Conservation (phyloP, 768 basidiomycete genomes). For the Phallus indusiatus region DNA sequence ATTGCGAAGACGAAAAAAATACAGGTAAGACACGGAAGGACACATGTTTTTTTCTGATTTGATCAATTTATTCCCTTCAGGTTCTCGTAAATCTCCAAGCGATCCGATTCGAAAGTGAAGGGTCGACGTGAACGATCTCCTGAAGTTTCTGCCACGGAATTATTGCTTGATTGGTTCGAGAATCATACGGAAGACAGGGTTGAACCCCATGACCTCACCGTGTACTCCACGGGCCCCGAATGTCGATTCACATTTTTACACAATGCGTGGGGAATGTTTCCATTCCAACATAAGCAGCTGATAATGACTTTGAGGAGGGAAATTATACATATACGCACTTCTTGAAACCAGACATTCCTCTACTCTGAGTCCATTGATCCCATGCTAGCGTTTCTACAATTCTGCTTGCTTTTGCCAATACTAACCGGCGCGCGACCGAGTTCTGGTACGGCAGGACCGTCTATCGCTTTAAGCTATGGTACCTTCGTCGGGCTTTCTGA, state of each 20-base stretch:
- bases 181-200: not conserved
- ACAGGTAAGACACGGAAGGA: too few relatives aligned
- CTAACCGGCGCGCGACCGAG: not conserved
- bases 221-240: not conserved
- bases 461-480: conserved; percentile 21
- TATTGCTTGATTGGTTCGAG: not conserved
- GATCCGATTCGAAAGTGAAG: not conserved
- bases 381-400: not conserved
- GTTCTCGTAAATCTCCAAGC: not conserved
- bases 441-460: conserved; percentile 10
- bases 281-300: too few relatives aligned
- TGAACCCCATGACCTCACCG: not conserved
- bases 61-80: too few relatives aligned
- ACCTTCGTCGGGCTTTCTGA: conserved; percentile 20
- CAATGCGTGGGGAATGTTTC: not conserved
- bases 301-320: too few relatives aligned
- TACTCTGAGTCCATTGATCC: too few relatives aligned
- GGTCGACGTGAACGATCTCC: not conserved
- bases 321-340: too few relatives aligned
- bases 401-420: not conserved
- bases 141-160: not conserved
- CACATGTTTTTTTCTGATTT: too few relatives aligned
- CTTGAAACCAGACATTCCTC: too few relatives aligned
- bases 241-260: not conserved
- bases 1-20: too few relatives aligned